Evolutionary conservation across 176 grass and related monocot species (phyloP), one percentile per base, ranked within the genome.

Genomic region (Metroxylon sagu): DNA sequence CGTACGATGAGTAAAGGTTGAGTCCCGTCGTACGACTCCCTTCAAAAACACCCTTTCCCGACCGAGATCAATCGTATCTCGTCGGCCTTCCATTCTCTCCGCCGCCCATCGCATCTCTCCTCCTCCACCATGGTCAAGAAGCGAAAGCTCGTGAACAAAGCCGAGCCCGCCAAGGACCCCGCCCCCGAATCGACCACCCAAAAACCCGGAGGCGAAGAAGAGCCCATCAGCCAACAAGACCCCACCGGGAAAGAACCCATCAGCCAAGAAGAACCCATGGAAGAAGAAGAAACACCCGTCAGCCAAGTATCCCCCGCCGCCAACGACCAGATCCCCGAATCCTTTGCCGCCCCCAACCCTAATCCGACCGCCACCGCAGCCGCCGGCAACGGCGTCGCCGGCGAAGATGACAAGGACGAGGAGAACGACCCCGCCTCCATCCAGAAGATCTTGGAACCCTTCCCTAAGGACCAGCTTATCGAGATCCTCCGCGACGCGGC

Each of bases 381-480:
- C 12, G 29, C 14, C 26, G 56, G 16, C 17, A 17, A 29, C 28
- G 16, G 62, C 15, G 79, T 53, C 27, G 16, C 48, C n/a, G 54
- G 25, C n/a, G 69, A 49, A 5, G 80, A 48, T 0, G 85, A 62
- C 0, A 74, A 67, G 2, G 81, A 85, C n/a, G 77, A 18, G 16
- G 80, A 91, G 50, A 81, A 70, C 1, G 82, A 88, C 26, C 73
- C 76, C 5, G 74, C 54, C 16, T 85, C 79, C 29, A 85, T 98
- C 70, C 79, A 98, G 73, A 73, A 62, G 39, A 73, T 98, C 15
- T 71, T 98, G 19, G 84, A 89, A 18, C 75, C 76, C 4, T 98
- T 98, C 56, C 79, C 85, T 31, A 98, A 93, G 72, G 94, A 98
- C 19, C 88, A 92, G 63, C 88, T 98, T 15, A 74, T 98, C 3